A percentile compares a stretch with the other conserved stretches of the same genome.
Evolutionary conservation across 345 rosid genomes (phyloP).

Genomic region (Euphorbia lathyris): DNA sequence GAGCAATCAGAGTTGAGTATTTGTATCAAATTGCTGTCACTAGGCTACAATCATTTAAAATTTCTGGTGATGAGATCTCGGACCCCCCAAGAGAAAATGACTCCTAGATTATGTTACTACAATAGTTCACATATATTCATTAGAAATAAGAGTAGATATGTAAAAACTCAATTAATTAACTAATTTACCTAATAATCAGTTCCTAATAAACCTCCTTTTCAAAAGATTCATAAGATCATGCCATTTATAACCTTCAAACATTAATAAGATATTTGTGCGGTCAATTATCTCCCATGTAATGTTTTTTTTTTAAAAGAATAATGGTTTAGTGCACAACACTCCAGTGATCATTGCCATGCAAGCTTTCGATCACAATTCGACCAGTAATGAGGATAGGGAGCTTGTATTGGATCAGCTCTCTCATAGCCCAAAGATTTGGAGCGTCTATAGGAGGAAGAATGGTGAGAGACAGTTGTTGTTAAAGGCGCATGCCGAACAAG

Average conservation of each 20-base stretch:
- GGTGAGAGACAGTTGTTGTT: too few species aligned
- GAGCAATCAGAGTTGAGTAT: not conserved
- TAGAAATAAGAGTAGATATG: not conserved
- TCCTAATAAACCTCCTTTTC: not conserved
- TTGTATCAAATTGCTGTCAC: not conserved
- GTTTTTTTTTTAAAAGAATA: not conserved
- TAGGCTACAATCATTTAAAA: not conserved
- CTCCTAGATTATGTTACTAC: not conserved
- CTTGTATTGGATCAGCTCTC: not conserved
- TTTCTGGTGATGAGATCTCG: conserved; percentile 6
- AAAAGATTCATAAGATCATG: not conserved
- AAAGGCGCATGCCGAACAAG: too few species aligned
- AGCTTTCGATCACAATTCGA: not conserved
- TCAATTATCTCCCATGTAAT: not conserved
- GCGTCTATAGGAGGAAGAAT: not conserved
- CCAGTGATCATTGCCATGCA: not conserved
- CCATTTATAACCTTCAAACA: not conserved
- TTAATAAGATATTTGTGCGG: not conserved
- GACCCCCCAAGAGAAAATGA: conserved; percentile 3
- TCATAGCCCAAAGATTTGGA: not conserved
- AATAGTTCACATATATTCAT: not conserved
- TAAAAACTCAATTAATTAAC: not conserved
- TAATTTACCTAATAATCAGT: conserved; percentile 2
- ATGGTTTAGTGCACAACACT: not conserved
- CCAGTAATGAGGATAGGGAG: not conserved